Evolutionary conservation across 371 early-diverging fungal genomes (phyloP).

Genomic region (Haplosporangium sp.): DNA sequence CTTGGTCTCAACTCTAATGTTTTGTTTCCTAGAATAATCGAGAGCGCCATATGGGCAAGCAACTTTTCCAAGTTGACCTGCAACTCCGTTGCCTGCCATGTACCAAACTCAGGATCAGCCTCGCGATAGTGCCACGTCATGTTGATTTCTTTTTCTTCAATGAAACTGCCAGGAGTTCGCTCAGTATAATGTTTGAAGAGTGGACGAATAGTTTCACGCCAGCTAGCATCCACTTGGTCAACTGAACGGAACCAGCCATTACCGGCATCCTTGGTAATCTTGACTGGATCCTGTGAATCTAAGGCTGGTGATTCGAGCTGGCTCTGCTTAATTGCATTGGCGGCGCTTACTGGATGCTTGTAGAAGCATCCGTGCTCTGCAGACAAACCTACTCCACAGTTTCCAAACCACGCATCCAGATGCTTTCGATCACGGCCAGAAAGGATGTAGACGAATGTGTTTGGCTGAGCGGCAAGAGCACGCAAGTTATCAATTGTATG

Average conservation of each 20-base stretch:
- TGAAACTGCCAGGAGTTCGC: slow-evolving; percentile 93
- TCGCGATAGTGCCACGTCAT: slow-evolving; percentile 95
- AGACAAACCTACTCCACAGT: slow-evolving; percentile 86
- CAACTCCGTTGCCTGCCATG: slow-evolving; percentile 91
- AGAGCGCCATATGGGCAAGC: slow-evolving; percentile 91
- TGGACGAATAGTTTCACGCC: slow-evolving; percentile 92
- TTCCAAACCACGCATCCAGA: slow-evolving; percentile 91
- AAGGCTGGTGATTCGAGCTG: slow-evolving; percentile 37
- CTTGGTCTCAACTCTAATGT: slow-evolving; percentile 95
- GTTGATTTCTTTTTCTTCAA: slow-evolving; percentile 92
- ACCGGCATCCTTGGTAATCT: slow-evolving; percentile 58
- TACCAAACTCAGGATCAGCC: slow-evolving; percentile 90
- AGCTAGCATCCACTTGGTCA: slow-evolving; percentile 85
- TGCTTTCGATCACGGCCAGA: slow-evolving; percentile 89
- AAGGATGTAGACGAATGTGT: slow-evolving; percentile 93
- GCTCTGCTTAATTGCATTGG: slow-evolving; percentile 46
- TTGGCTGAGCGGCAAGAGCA: slow-evolving; percentile 75
- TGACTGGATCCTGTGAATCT: slow-evolving; percentile 47
- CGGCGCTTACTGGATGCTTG: slow-evolving; percentile 77
- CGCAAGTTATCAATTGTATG: slow-evolving; percentile 76
- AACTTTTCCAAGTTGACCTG: slow-evolving; percentile 95
- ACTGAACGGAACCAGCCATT: slow-evolving; percentile 85
- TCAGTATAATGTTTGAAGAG: slow-evolving; percentile 95
- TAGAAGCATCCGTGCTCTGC: slow-evolving; percentile 97
- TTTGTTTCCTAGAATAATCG: slow-evolving; percentile 93